Conservation (phyloP, 208 protist species). For the Leishmania tropica region DNA sequence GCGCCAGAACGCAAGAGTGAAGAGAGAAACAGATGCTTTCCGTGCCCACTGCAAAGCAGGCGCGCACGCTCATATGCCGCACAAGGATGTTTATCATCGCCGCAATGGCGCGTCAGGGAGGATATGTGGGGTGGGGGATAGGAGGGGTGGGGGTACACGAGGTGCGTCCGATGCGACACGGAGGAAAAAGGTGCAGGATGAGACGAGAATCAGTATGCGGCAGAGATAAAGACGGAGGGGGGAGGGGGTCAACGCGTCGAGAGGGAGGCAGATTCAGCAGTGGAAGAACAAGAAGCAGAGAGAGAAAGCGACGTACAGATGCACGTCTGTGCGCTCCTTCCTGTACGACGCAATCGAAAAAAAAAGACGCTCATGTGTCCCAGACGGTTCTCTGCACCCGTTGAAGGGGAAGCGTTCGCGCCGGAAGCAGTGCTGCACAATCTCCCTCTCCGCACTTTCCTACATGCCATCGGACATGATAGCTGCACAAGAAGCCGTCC, state of each 20-base stretch:
- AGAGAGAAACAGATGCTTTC: background rate
- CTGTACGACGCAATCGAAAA: too few relatives aligned
- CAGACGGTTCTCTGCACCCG: too few relatives aligned
- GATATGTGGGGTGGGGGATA: too few relatives aligned
- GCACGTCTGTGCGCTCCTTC: background rate
- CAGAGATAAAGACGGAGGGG: background rate
- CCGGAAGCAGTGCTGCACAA: background rate
- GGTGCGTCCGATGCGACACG: background rate
- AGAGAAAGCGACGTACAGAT: background rate
- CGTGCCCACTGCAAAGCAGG: background rate
- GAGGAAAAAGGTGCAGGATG: background rate
- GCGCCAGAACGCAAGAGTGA: too few relatives aligned
- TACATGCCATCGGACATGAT: background rate
- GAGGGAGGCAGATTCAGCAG: background rate
- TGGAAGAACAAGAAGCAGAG: background rate
- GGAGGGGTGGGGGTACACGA: background rate
- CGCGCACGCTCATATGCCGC: background rate
- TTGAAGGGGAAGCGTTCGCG: background rate
- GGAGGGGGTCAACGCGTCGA: background rate
- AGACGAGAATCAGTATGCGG: background rate
- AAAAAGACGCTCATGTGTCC: background rate
- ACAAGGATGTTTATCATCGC: background rate
- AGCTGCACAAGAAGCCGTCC: background rate
- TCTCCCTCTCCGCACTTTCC: background rate
- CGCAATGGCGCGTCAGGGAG: background rate